These are phyloP conservation scores for Leersia perrieri DNA, from an alignment of 176 grass and related monocot species.

Conservation along the genomic window DNA sequence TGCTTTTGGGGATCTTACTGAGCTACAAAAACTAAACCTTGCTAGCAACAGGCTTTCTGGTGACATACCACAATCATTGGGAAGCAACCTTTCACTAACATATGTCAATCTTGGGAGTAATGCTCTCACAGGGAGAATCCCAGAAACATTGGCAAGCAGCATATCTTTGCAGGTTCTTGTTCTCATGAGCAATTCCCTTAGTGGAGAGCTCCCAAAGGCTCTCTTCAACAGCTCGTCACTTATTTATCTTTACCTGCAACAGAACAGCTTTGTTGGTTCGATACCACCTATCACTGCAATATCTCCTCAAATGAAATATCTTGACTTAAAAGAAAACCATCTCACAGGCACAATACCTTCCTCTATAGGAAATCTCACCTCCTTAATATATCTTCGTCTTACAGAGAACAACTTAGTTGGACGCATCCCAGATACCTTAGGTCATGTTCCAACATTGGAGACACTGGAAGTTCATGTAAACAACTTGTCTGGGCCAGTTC, in stretches of 20 bases:
- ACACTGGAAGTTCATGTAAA: conserved; percentile 14
- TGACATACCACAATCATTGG: conserved; percentile 17
- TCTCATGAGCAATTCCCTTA: conserved; percentile 32
- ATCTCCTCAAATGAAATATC: not conserved
- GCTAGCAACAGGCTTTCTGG: not conserved
- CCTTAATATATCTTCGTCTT: not conserved
- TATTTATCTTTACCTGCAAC: not conserved
- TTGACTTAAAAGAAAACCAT: not conserved
- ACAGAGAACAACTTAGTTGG: conserved; percentile 19
- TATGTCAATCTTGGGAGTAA: conserved; percentile 26
- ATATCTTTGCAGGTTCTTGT: not conserved
- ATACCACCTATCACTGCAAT: conserved; percentile 14
- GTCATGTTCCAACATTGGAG: not conserved
- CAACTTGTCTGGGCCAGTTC: conserved; percentile 35
- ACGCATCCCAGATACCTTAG: conserved; percentile 38
- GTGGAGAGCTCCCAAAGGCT: conserved; percentile 26
- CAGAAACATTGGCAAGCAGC: conserved; percentile 36
- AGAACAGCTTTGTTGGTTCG: conserved; percentile 23
- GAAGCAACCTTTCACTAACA: not conserved
- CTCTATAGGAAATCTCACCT: conserved; percentile 40
- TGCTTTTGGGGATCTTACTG: too few relatives aligned
- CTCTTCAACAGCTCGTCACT: conserved; percentile 37
- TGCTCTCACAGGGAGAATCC: conserved; percentile 30
- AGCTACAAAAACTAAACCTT: too few relatives aligned
- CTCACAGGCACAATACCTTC: conserved; percentile 40